phyloP scores from a whole-genome alignment of 208 protist species.

The Acanthamoeba sp. region DNA sequence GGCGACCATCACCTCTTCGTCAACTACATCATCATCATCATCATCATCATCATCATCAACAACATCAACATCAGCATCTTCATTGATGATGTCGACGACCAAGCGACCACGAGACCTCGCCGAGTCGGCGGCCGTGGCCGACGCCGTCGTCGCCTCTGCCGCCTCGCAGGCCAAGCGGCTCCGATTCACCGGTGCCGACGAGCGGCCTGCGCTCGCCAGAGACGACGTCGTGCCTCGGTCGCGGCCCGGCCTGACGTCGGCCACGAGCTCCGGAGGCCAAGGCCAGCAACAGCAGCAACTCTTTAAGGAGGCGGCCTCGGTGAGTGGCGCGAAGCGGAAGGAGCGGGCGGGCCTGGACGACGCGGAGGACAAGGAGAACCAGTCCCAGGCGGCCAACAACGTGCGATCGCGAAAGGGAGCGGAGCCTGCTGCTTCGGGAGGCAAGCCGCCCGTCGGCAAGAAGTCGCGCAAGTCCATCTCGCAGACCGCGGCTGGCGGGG shows the following conservation, averaged over 20 bases:
- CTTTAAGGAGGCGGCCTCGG: not conserved
- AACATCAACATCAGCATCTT: not conserved
- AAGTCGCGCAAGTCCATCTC: slow-evolving; percentile 60
- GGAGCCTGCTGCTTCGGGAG: not conserved
- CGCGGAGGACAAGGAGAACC: not conserved
- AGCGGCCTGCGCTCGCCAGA: not conserved
- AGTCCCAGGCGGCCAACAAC: not conserved
- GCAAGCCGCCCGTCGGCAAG: not conserved
- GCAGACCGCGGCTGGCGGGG: not conserved
- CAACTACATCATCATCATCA: not conserved
- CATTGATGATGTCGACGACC: not conserved
- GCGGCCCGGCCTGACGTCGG: not conserved
- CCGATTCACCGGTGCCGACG: not conserved
- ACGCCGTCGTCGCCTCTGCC: not conserved
- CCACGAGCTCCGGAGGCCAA: no score
- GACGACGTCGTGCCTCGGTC: not conserved
- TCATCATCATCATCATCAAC: not conserved
- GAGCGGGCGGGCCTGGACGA: not conserved
- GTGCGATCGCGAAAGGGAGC: not conserved
- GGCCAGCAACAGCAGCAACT: not conserved
- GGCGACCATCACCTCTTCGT: not conserved
- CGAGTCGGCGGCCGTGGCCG: no score
- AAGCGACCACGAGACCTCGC: slow-evolving; percentile 13
- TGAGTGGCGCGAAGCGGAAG: not conserved
- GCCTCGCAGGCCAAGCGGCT: not conserved